Conservation (phyloP, 768 basidiomycete genomes). For the Dioszegia aurantiaca region DNA sequence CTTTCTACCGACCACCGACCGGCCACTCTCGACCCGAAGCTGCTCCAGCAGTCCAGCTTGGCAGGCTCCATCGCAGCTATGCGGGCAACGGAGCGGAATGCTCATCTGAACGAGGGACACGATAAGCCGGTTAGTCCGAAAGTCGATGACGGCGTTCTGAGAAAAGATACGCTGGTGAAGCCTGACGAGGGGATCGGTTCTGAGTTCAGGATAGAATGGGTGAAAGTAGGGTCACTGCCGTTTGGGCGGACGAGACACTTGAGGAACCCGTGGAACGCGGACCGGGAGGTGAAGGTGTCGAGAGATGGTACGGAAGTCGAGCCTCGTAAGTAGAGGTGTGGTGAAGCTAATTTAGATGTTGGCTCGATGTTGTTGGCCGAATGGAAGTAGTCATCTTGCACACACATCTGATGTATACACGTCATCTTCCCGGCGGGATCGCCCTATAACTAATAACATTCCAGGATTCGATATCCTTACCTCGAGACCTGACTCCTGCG, state of each 20-base stretch:
- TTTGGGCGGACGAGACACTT: slow-evolving; percentile 75
- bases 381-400: slow-evolving; percentile 27
- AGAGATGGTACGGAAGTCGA: slow-evolving; percentile 91
- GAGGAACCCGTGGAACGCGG: slow-evolving; percentile 90
- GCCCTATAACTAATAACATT: no score
- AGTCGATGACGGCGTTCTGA: slow-evolving; percentile 41
- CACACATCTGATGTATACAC: background rate
- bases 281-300: slow-evolving; percentile 59
- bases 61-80: slow-evolving; percentile 4
- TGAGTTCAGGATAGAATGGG: slow-evolving; percentile 78
- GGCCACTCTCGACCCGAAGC: slow-evolving; percentile 10
- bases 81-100: slow-evolving; percentile 2
- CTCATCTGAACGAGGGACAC: background rate
- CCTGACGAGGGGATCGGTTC: slow-evolving; percentile 62
- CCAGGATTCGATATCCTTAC: no score
- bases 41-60: slow-evolving; percentile 5
- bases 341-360: slow-evolving; percentile 24
- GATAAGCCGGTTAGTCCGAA: background rate
- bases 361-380: slow-evolving; percentile 39
- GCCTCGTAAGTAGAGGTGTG: slow-evolving; percentile 55
- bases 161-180: slow-evolving; percentile 48
- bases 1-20: background rate
- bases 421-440: no score
- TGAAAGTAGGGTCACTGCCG: slow-evolving; percentile 66
- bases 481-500: no score